phyloP scores from a whole-genome alignment of 2,329 filamentous ascomycete genomes.

The Penicillium sp. region DNA sequence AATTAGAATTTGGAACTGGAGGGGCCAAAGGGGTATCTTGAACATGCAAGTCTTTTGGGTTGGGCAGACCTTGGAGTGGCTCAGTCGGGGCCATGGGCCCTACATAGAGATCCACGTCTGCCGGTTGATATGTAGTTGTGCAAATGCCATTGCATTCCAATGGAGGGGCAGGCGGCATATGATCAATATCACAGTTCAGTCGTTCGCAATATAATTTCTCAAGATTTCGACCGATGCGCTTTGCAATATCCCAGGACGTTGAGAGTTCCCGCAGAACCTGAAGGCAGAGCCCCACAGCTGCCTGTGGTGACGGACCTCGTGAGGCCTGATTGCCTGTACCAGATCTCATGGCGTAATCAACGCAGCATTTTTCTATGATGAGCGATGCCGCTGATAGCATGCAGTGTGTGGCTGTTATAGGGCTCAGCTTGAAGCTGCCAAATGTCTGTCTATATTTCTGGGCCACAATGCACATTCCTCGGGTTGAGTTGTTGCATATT shows the following conservation, averaged over 20 bases:
- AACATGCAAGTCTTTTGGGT: neutral
- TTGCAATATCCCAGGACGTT: constrained; percentile 26
- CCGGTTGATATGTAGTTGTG: neutral
- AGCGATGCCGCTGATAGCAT: constrained; percentile 36
- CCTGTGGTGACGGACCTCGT: constrained; percentile 10
- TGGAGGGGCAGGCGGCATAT: constrained; percentile 8
- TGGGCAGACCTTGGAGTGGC: neutral
- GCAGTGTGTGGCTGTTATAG: constrained; percentile 40
- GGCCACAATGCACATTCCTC: constrained; percentile 26
- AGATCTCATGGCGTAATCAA: neutral
- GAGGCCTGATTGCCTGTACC: neutral
- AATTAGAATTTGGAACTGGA: neutral
- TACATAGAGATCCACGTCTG: neutral
- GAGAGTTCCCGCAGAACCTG: constrained; percentile 23
- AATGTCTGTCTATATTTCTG: constrained; percentile 37
- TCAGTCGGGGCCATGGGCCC: neutral
- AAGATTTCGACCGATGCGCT: constrained; percentile 23
- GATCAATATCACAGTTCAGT: constrained; percentile 13
- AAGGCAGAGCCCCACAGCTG: constrained; percentile 18
- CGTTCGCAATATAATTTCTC: constrained; percentile 22
- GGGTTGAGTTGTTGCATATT: constrained; percentile 26
- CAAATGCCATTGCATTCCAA: neutral
- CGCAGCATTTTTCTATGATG: constrained; percentile 22
- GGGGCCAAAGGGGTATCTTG: neutral
- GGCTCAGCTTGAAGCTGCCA: constrained; percentile 37